Evolutionary conservation across 2,329 filamentous ascomycete species (phyloP), one percentile per base, ranked within the genome.

Genomic region (Nigrospora oryzae): DNA sequence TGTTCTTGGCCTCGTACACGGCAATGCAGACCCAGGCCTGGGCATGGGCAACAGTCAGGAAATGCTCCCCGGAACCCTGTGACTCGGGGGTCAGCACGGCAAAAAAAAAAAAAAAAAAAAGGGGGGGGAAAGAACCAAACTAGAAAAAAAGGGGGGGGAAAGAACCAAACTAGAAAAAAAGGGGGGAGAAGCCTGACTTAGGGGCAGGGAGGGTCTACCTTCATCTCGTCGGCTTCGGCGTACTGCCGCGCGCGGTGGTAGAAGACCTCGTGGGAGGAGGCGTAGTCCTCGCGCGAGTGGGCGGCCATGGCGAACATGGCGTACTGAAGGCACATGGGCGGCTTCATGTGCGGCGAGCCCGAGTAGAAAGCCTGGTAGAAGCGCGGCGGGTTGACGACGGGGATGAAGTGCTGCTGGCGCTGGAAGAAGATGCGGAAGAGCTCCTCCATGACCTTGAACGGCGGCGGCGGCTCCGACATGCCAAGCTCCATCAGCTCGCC

Each of bases 211-310:
- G 11, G 7, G 14, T 31, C 44, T 53, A 74, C 76, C 65, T 82
- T 89, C 80, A 95, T 84, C 66, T 96, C 89, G 52, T 94, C 89
- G 33, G 77, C 70, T 52, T 96, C 84, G 0, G 84, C 74, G 58
- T 96, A 95, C 52, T 90, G 89, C 30, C 90, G 77, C 4, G 89
- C 79, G 36, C 89, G 77, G 42, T 79, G 75, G 59, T 96, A 95
- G 56, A 96, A 90, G 40, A 90, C 75, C 8, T 86, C 82, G 49
- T 89, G 81, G 6, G 40, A 37, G 95, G 65, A 54, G 34, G 34
- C 15, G 34, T 36, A 16, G 34, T 36, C 34, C 5, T 16, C 34
- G 34, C 11, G 34, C 6, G 8, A 2, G 23, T 28, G 23, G 23
- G 23, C 23, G 23, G 23, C 23, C 23, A 10, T 28, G 23, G 23